Conservation (phyloP, 1,284 basidiomycete species). For the Cystobasidiaceae sp. region DNA sequence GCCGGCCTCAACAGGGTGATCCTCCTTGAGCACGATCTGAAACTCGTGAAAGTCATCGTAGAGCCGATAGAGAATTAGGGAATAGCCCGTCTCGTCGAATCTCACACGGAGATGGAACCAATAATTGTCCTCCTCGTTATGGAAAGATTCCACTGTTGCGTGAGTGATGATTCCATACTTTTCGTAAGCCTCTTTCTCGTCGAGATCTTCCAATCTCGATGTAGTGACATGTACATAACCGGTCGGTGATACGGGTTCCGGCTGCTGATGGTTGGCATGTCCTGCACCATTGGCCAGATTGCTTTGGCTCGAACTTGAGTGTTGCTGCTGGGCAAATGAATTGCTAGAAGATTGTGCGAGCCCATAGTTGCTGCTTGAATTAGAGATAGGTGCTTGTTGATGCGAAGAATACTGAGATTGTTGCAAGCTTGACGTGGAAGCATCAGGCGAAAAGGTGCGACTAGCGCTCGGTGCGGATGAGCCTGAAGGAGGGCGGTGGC, state of each 20-base stretch:
- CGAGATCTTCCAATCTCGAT: too few relatives aligned
- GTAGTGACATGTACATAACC: too few relatives aligned
- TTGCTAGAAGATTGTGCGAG: too few relatives aligned
- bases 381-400: conserved; percentile 8
- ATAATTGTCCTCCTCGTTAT: conserved; percentile 90
- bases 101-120: conserved; percentile 93
- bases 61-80: conserved; percentile 83
- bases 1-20: conserved; percentile 85
- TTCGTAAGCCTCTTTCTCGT: conserved; percentile 1
- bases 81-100: conserved; percentile 60
- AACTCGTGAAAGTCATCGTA: conserved; percentile 99
- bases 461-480: background rate
- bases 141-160: conserved; percentile 92
- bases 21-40: conserved; percentile 78
- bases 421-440: conserved; percentile 6
- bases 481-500: background rate
- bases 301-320: too few relatives aligned
- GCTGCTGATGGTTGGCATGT: too few relatives aligned
- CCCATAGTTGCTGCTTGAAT: too few relatives aligned
- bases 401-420: conserved; percentile 39
- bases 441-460: conserved; percentile 15
- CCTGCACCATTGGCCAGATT: too few relatives aligned
- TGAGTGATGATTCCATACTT: conserved; percentile 67
- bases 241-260: too few relatives aligned
- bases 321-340: too few relatives aligned